Base-by-base conservation (phyloP, 1,284 basidiomycete species). In the Sanghuangporus sanghuang region DNA sequence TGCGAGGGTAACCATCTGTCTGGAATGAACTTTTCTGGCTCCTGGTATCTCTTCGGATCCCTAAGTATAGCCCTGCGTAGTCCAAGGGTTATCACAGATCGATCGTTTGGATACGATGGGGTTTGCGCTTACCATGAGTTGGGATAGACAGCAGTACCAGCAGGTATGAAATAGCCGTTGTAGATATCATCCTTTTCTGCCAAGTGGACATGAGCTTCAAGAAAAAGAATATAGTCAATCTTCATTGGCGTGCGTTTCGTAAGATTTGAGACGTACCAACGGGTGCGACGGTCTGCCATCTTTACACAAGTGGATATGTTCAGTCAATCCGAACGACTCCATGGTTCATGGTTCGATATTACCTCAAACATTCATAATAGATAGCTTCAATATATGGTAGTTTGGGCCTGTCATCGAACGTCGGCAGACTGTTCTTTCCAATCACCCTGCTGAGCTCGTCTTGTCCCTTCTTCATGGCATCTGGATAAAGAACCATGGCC, bases 61-160 rank as follows among this genome's bases (percentile, higher is more conserved):
- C 61, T 54, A 36, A 50, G 56, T 23, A 62, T 52, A 2, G 50
- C 53, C 64, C 64, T 65, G 27, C n/a, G 14, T 23, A n/a, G 23
- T 9, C 52, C 6, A 54, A 42, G 21, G 2, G 21, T 46, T n/a
- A 46, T 7, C 21, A n/a, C 21, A 46, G 21, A 5, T 46, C 44
- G 16, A n/a, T n/a, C 44, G 21, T 14, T 18, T n/a, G 16, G 16
- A 18, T 7, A 46, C 44, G 16, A 18, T 7, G 8, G 44, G 16
- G 3, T 11, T 14, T 46, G 6, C 21, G 32, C 67, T 23, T 56
- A 71, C 74, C 73, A 74, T 2, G 71, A 57, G 59, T 74, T 74
- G 1, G 71, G 62, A 38, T 73, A 67, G 7, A 74, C 67, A n/a
- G 67, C 53, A 6, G 71, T 67, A 0, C 70, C 71, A 39, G 69